Evolutionary conservation across 1,284 basidiomycete genomes (phyloP), one percentile per base, ranked within the genome.

Genomic region (Fistulinella cinereoalba): DNA sequence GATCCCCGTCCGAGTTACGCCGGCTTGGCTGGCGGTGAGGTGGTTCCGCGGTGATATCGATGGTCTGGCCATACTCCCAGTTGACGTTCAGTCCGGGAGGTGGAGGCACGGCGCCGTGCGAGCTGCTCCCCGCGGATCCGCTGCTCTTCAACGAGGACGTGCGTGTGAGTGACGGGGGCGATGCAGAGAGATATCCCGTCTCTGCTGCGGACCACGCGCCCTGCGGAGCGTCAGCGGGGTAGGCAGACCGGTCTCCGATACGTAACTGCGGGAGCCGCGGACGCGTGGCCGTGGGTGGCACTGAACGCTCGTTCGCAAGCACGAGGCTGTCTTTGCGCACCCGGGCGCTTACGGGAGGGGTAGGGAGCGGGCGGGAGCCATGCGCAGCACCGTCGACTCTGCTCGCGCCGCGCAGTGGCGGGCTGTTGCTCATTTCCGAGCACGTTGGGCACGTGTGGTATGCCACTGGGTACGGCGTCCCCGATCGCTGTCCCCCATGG

Each of bases 1-100:
- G 71, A 52, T 76, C 73, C 19, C 73, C 71, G 44, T 77, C 76
- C 18, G 75, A 77, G 54, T 69, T 71, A 19, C 76, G 70, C 31
- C 77, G 66, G 18, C 36, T 56, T 46, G 59, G 56, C n/a, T 42
- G 25, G 38, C 61, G 52, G 46, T 45, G 49, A 43, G 55, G 50
- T 13, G 49, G 54, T 16, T 57, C 61, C 16, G 51, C 56, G 12
- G 51, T 58, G 29, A 61, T 46, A 25, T 68, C 64, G 23, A 60
- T 50, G 15, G 56, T 62, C 41, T 59, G 64, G 36, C 61, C 56
- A 16, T 67, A 64, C 10, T 66, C 62, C 62, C 61, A 64, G 15
- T 51, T 34, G 13, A 36, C 16, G 22, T 45, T 50, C 34, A 64
- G 22, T 19, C 62, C 62, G 1, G 66, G 62, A 15, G 62, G 62